Evolutionary conservation across 208 protist genomes (phyloP).

Genomic region (Crithidia expoeki): DNA sequence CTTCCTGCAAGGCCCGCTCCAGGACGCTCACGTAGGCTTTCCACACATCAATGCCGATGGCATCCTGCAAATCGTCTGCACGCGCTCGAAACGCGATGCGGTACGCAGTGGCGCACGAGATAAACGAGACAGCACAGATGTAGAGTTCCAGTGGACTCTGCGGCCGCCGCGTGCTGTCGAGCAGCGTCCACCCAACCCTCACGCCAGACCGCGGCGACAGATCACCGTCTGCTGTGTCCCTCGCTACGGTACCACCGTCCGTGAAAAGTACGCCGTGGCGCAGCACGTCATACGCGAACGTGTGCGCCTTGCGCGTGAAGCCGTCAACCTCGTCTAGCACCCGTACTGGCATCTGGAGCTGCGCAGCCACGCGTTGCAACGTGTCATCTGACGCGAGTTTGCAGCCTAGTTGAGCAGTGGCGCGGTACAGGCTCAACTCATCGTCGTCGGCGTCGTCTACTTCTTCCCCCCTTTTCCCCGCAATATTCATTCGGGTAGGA

Average conservation of each 20-base stretch:
- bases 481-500: neutral
- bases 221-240: neutral
- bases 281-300: slow-evolving; percentile 10
- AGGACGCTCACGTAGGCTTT: slow-evolving; percentile 8
- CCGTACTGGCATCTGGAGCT: slow-evolving; percentile 13
- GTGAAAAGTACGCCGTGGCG: slow-evolving; percentile 13
- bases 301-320: slow-evolving; percentile 10
- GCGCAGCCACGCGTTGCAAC: slow-evolving; percentile 1
- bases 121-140: slow-evolving; percentile 8
- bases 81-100: neutral
- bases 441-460: neutral
- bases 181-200: neutral
- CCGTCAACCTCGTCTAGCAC: slow-evolving; percentile 16
- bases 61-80: neutral
- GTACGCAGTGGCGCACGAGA: neutral
- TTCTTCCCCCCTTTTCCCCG: neutral
- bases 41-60: neutral
- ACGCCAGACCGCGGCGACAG: neutral
- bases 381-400: neutral
- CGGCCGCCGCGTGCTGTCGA: slow-evolving; percentile 1
- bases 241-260: neutral
- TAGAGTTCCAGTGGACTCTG: slow-evolving; percentile 24
- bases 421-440: neutral
- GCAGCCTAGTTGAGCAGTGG: neutral
- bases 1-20: slow-evolving; percentile 26